These are phyloP conservation scores for Aspergillus spinulosporus DNA, from an alignment of 2,329 filamentous ascomycete genomes.

Conservation along the genomic window DNA sequence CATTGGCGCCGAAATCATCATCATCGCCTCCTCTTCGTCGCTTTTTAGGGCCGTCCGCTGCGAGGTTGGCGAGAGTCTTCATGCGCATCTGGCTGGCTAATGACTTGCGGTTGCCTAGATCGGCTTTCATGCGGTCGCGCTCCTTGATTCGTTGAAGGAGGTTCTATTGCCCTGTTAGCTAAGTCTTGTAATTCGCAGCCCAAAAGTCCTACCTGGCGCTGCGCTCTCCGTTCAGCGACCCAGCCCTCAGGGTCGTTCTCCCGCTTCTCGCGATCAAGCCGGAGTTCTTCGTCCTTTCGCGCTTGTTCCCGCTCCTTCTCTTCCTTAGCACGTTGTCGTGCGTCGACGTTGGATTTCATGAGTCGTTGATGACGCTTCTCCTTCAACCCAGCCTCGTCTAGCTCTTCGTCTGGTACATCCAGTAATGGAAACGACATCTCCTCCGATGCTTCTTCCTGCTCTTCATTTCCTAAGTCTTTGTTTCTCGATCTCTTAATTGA, in stretches of 20 bases:
- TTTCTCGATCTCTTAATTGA: slow-evolving; percentile 86
- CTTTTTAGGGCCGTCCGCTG: slow-evolving; percentile 80
- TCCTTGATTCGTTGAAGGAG: slow-evolving; percentile 86
- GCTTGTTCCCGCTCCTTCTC: slow-evolving; percentile 94
- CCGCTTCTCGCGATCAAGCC: slow-evolving; percentile 78
- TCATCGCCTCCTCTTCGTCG: slow-evolving; percentile 89
- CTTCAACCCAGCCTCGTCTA: slow-evolving; percentile 88
- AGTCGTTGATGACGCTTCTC: slow-evolving; percentile 89
- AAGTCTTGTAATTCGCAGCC: background rate
- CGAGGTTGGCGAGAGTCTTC: slow-evolving; percentile 96
- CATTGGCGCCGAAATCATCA: slow-evolving; percentile 94
- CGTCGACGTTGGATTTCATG: slow-evolving; percentile 93
- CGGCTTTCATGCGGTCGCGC: slow-evolving; percentile 85
- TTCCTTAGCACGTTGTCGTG: slow-evolving; percentile 86
- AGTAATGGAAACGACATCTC: slow-evolving; percentile 85
- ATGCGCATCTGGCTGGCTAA: slow-evolving; percentile 95
- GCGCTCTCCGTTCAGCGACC: slow-evolving; percentile 77
- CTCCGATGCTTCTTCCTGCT: slow-evolving; percentile 71
- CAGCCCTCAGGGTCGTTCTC: slow-evolving; percentile 82
- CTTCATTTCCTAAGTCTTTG: slow-evolving; percentile 87
- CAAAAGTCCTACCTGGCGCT: slow-evolving; percentile 54
- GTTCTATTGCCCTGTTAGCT: slow-evolving; percentile 47
- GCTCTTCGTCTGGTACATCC: slow-evolving; percentile 84
- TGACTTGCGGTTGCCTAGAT: slow-evolving; percentile 94
- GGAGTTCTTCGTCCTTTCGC: slow-evolving; percentile 76